A percentile compares a stretch with the other conserved stretches of the same genome.
These are phyloP conservation scores for Tylopilus sp. DNA, from an alignment of 1,284 basidiomycete species.

Conservation along the genomic window DNA sequence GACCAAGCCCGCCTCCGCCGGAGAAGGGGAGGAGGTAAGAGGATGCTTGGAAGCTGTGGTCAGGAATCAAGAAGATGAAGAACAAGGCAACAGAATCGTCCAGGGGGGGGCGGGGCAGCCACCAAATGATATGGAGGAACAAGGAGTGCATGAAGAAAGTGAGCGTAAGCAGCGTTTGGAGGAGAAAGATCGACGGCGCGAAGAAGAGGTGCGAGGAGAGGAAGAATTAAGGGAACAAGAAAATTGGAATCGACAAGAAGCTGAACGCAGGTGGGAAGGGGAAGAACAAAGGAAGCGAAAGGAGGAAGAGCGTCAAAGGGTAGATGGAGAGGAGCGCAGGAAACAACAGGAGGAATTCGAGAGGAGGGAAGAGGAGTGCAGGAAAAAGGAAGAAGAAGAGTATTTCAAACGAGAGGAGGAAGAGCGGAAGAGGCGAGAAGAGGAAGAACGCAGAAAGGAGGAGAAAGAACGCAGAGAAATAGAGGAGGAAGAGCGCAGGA, in stretches of 20 bases:
- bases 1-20: neutral
- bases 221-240: constrained; percentile 8
- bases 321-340: constrained; percentile 8
- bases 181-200: constrained; percentile 13
- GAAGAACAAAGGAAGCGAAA: neutral
- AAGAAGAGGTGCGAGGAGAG: constrained; percentile 12
- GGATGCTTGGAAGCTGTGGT: neutral
- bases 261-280: neutral
- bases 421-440: neutral
- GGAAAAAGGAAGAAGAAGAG: constrained; percentile 9
- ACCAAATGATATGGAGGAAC: constrained; percentile 1
- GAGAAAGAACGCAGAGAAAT: neutral
- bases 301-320: neutral
- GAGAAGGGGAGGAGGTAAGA: constrained; percentile 3
- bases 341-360: constrained; percentile 5
- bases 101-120: neutral
- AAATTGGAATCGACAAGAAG: constrained; percentile 1
- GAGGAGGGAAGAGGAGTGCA: constrained; percentile 11
- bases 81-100: neutral
- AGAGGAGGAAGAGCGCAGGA: constrained; percentile 8
- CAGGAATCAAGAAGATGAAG: neutral
- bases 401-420: constrained; percentile 11
- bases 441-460: neutral
- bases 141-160: constrained; percentile 13
- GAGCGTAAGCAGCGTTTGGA: constrained; percentile 5